A percentile compares a stretch with the other conserved stretches of the same genome.
phyloP scores from a whole-genome alignment of 208 protist species.

The Acanthamoeba triangularis region DNA sequence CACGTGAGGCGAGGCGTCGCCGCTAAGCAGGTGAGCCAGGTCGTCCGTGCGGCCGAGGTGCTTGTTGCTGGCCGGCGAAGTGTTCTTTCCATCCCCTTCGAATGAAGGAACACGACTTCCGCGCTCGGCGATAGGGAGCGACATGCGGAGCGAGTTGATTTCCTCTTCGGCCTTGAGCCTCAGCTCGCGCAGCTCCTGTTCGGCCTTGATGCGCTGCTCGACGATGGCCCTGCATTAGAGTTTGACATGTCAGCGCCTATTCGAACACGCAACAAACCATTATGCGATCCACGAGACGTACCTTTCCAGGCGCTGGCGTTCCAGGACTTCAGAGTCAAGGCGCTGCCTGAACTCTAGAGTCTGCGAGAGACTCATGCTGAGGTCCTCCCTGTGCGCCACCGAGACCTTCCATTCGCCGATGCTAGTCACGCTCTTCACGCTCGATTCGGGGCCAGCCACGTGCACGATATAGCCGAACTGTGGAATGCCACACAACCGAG shows the following conservation, averaged over 20 bases:
- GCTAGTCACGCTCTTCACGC: conserved; percentile 35
- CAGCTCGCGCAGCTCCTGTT: conserved; percentile 11
- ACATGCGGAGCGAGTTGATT: conserved; percentile 35
- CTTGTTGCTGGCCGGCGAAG: not conserved
- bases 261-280: not conserved
- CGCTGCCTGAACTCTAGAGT: conserved; percentile 8
- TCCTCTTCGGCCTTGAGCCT: conserved; percentile 50
- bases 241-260: not conserved
- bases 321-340: conserved; percentile 7
- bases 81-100: not conserved
- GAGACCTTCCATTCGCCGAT: conserved; percentile 69
- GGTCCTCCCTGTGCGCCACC: conserved; percentile 31
- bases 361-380: conserved; percentile 41
- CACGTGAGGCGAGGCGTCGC: not conserved
- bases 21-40: not conserved
- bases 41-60: conserved; percentile 11
- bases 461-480: conserved; percentile 52
- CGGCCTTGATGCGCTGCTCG: conserved; percentile 10
- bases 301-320: conserved; percentile 51
- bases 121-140: not conserved
- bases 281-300: not conserved
- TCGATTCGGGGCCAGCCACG: not conserved
- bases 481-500: not conserved
- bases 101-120: not conserved
- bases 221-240: not conserved